Conservation (phyloP, 352 stramenopile species). For the Halophytophthora batemanensis region DNA sequence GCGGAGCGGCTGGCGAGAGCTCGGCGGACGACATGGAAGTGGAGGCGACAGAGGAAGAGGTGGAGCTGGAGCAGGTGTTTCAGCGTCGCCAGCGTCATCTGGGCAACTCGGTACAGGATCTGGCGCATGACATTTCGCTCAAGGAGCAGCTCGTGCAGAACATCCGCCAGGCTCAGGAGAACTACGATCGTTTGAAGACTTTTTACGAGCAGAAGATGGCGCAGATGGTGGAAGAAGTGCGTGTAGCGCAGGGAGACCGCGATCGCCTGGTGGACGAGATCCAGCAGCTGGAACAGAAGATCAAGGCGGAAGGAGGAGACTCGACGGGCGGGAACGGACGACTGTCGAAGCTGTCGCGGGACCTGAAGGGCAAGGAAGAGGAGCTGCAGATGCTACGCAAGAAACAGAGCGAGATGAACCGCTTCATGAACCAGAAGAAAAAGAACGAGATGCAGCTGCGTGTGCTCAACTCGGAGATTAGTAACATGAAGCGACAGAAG, state of each 20-base stretch:
- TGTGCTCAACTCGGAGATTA: conserved; percentile 77
- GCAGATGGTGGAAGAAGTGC: conserved; percentile 78
- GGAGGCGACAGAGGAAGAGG: conserved; percentile 61
- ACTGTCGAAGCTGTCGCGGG: conserved; percentile 61
- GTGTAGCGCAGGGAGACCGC: conserved; percentile 52
- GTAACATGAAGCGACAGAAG: conserved; percentile 87
- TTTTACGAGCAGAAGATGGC: conserved; percentile 85
- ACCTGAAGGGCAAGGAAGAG: conserved; percentile 79
- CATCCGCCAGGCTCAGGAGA: conserved; percentile 73
- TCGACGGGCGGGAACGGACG: conserved; percentile 43
- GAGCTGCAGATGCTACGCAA: conserved; percentile 70
- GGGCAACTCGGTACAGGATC: conserved; percentile 73
- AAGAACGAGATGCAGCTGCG: conserved; percentile 86
- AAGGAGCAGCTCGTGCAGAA: conserved; percentile 85
- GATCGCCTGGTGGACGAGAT: conserved; percentile 80
- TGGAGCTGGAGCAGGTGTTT: conserved; percentile 78
- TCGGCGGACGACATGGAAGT: conserved; percentile 35
- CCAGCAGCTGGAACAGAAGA: conserved; percentile 63
- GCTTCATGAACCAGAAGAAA: conserved; percentile 81
- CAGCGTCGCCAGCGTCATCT: conserved; percentile 75
- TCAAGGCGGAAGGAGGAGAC: conserved; percentile 56
- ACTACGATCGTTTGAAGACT: conserved; percentile 78
- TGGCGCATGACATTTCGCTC: conserved; percentile 80
- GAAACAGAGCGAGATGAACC: conserved; percentile 82
- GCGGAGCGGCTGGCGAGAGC: conserved; percentile 29